Percentiles rank a stretch among this genome's conserved stretches.
Evolutionary conservation across 2,329 filamentous ascomycete species (phyloP).

Genomic region (Neofusicoccum ribis): DNA sequence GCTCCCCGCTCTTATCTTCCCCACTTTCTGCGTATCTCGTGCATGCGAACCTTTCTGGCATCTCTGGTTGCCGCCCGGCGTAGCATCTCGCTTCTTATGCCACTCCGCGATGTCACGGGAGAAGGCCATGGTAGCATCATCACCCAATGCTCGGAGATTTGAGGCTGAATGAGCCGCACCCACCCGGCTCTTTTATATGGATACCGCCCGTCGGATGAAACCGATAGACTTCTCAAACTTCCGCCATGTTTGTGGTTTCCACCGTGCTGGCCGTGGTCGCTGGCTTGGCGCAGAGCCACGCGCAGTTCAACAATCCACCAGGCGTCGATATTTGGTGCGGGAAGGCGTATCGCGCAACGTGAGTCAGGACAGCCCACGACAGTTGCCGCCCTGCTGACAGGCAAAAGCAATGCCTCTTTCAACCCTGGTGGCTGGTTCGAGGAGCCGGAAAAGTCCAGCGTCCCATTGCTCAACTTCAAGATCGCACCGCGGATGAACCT

Average conservation of each 20-base stretch:
- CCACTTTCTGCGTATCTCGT: conserved; percentile 1
- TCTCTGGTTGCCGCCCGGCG: background rate
- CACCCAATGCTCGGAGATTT: background rate
- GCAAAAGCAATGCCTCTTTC: conserved; percentile 46
- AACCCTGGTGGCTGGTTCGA: conserved; percentile 51
- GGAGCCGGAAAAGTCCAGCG: conserved; percentile 37
- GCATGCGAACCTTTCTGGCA: background rate
- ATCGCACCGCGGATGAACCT: conserved; percentile 51
- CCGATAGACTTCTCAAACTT: background rate
- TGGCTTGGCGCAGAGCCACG: background rate
- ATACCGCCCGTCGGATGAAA: background rate
- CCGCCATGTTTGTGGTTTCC: background rate
- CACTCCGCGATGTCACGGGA: background rate
- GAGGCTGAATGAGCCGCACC: background rate
- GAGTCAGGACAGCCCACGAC: conserved; percentile 18
- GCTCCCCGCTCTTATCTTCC: background rate
- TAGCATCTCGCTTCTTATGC: background rate
- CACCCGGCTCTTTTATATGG: background rate
- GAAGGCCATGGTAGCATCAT: background rate
- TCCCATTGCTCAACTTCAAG: conserved; percentile 44
- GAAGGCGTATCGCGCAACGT: conserved; percentile 48
- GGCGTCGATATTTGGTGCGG: conserved; percentile 52
- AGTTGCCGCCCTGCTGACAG: background rate
- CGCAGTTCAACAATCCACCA: conserved; percentile 38
- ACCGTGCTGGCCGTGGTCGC: background rate